Percentiles rank a stretch among this genome's conserved stretches.
Conservation (phyloP, 2,329 filamentous ascomycete genomes). For the Calcarisporium arbuscula region DNA sequence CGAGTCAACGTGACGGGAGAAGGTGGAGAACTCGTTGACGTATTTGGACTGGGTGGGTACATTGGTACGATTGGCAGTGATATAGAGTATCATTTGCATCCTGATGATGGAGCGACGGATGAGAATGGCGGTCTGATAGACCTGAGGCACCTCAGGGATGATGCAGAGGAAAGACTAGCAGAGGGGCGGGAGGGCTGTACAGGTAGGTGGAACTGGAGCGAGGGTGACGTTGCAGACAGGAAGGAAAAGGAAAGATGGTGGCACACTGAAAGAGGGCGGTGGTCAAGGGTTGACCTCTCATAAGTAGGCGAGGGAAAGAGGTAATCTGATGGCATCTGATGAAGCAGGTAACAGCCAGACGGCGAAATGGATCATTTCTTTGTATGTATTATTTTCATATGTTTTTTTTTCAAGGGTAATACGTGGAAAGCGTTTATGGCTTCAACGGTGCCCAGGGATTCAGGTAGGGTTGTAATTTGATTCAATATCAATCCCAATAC, state of each 20-base stretch:
- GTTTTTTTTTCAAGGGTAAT: too few relatives aligned
- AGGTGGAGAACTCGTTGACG: conserved; percentile 42
- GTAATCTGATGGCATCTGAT: neutral
- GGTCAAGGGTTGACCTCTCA: conserved; percentile 24
- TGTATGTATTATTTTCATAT: conserved; percentile 7
- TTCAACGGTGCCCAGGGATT: too few relatives aligned
- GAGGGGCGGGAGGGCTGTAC: conserved; percentile 34
- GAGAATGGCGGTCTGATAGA: conserved; percentile 50
- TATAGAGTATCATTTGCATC: conserved; percentile 54
- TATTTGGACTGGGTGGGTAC: conserved; percentile 52
- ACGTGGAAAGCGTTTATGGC: too few relatives aligned
- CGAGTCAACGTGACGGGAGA: conserved; percentile 52
- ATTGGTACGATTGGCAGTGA: conserved; percentile 52
- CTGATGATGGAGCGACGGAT: conserved; percentile 51
- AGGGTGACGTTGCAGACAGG: conserved; percentile 32
- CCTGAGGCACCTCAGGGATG: conserved; percentile 42
- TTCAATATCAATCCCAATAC: too few relatives aligned
- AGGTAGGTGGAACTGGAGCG: conserved; percentile 40
- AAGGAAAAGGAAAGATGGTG: conserved; percentile 45
- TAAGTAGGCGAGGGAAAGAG: too few relatives aligned
- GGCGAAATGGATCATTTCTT: conserved; percentile 13
- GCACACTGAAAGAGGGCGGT: conserved; percentile 43
- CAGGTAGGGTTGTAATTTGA: too few relatives aligned
- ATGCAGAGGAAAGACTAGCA: conserved; percentile 37
- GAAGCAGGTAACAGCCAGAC: neutral